Percentiles rank a stretch among this genome's conserved stretches.
Evolutionary conservation across 1,139 yeast species (phyloP).

Genomic region (Meyerozyma elateridarum): DNA sequence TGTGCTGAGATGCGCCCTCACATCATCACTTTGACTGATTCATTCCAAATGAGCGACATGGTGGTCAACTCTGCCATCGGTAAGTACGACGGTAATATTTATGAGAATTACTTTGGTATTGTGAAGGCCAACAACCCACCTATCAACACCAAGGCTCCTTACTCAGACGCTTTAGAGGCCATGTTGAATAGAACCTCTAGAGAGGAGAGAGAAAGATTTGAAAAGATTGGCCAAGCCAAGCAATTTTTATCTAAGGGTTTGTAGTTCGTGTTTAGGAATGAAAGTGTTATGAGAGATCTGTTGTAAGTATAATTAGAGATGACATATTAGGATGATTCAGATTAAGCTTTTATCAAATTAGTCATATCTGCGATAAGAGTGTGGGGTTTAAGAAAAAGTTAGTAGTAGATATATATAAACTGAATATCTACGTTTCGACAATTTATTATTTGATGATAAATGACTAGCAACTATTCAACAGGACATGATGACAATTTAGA

Average conservation of each 20-base stretch:
- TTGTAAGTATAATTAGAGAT: no score
- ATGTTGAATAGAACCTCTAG: conserved; percentile 36
- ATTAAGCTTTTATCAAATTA: no score
- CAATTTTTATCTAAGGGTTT: conserved; percentile 25
- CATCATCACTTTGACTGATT: conserved; percentile 42
- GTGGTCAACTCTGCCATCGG: conserved; percentile 42
- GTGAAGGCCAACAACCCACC: conserved; percentile 39
- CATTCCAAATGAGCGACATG: conserved; percentile 46
- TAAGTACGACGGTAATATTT: conserved; percentile 41
- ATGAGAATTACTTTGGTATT: conserved; percentile 40
- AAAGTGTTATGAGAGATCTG: neutral
- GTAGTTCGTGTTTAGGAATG: no score
- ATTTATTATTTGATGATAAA: no score
- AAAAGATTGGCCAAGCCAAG: conserved; percentile 26
- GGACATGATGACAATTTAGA: no score
- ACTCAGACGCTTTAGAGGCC: conserved; percentile 28
- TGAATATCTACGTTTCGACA: no score
- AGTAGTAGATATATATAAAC: no score
- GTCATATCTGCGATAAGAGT: no score
- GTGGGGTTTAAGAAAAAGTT: no score
- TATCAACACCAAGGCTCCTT: conserved; percentile 34
- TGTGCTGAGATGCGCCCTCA: conserved; percentile 40
- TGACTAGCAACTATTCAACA: no score
- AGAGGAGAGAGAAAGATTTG: conserved; percentile 38
- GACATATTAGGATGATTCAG: no score